phyloP scores from a whole-genome alignment of 169 alveolate genomes.

The Plasmodium vinckei region DNA sequence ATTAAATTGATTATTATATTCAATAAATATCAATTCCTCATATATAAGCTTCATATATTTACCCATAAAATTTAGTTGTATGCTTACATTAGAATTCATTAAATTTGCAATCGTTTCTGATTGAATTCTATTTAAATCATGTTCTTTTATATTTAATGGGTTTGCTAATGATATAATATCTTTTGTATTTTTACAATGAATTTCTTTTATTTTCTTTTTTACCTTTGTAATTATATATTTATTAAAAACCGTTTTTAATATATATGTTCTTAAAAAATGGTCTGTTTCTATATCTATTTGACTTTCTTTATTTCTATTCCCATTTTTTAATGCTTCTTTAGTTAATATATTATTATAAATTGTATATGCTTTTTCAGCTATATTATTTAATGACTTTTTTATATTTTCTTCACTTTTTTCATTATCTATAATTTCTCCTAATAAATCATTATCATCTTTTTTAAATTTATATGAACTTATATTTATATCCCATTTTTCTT shows the following conservation, averaged over 20 bases:
- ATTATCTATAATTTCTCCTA: conserved; percentile 75
- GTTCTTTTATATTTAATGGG: conserved; percentile 63
- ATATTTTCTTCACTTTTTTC: conserved; percentile 66
- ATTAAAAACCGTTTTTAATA: conserved; percentile 42
- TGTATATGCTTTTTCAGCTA: conserved; percentile 57
- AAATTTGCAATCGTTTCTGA: conserved; percentile 63
- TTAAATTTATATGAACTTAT: conserved; percentile 59
- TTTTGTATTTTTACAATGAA: conserved; percentile 66
- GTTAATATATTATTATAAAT: conserved; percentile 54
- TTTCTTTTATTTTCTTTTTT: conserved; percentile 39
- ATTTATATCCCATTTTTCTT: conserved; percentile 21
- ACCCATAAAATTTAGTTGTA: conserved; percentile 65
- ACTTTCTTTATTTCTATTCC: neutral
- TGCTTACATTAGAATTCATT: conserved; percentile 58
- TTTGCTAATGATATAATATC: conserved; percentile 65
- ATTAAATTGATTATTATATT: conserved; percentile 75
- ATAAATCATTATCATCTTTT: conserved; percentile 73
- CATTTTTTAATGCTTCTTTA: conserved; percentile 44
- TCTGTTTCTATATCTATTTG: conserved; percentile 47
- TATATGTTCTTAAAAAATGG: conserved; percentile 72
- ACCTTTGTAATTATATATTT: conserved; percentile 45
- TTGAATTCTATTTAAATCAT: conserved; percentile 55
- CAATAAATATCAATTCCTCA: conserved; percentile 64
- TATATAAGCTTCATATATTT: conserved; percentile 48
- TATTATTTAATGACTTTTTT: conserved; percentile 16